Evolutionary conservation across 2,329 filamentous ascomycete species (phyloP), one percentile per base, ranked within the genome.

Genomic region (Colletotrichum paranaense): DNA sequence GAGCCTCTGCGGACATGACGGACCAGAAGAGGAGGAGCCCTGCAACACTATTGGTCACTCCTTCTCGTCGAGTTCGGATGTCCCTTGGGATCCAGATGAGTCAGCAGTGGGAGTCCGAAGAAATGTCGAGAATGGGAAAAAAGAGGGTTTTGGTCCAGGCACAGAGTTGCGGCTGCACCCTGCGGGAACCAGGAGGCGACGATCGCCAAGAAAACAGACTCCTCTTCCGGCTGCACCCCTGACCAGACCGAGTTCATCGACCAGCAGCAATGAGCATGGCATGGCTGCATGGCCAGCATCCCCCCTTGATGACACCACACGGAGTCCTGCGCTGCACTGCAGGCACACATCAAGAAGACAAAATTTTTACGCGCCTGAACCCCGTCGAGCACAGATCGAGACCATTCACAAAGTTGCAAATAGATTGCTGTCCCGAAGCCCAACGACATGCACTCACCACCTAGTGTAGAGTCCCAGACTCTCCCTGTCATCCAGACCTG

Each of bases 111-210:
- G 28, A 28, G 16, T 14, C 32, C 12, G 3, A 57, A 5, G 42
- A 49, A 49, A 49, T 22, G 4, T 16, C 53, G 38, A 7, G 30
- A 42, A 42, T 19, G 38, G 19, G n/a, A 12, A 14, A 63, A 72
- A 46, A 55, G 35, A 42, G 57, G 19, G 42, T 26, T 42, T 11
- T 68, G 42, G 59, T 46, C 68, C 35, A 68, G 35, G 30, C 52
- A 72, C 46, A 69, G 59, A 69, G 69, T 69, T 72, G 66, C 66
- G 66, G 69, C 66, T 64, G 53, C 62, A 55, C 30, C n/a, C n/a
- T 52, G 38, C 38, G 38, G 26, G 38, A 49, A 35, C 14, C 26
- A 59, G 57, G 57, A 59, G 57, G n/a, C 28, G 58, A 46, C 58
- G 66, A 63, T 64, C 58, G n/a, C 57, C 24, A 56, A 63, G 53